These are phyloP conservation scores for Candida maris DNA, from an alignment of 805 yeast genomes.

Conservation along the genomic window DNA sequence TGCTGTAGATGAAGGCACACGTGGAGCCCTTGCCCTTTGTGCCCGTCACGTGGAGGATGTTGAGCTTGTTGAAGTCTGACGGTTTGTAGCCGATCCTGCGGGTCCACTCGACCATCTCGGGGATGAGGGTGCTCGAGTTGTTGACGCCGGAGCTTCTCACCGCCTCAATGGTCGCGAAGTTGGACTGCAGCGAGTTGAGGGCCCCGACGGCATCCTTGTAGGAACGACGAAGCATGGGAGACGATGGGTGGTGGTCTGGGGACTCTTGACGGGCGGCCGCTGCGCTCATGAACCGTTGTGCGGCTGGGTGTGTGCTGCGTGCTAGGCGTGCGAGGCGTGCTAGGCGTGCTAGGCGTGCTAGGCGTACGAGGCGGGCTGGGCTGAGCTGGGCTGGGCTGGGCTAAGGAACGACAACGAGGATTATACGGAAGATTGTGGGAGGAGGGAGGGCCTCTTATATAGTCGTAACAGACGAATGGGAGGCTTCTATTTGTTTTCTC, in stretches of 20 bases:
- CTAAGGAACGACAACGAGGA: too few species aligned
- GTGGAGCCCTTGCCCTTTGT: slow-evolving; percentile 99
- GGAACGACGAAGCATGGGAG: slow-evolving; percentile 28
- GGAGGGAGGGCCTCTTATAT: too few species aligned
- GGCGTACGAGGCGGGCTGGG: too few species aligned
- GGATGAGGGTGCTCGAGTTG: slow-evolving; percentile 65
- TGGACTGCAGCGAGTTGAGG: slow-evolving; percentile 84
- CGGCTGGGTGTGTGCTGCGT: too few species aligned
- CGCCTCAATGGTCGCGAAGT: slow-evolving; percentile 86
- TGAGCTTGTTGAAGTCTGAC: slow-evolving; percentile 65
- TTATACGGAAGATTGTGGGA: too few species aligned
- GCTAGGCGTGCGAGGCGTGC: too few species aligned
- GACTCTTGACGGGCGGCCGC: too few species aligned
- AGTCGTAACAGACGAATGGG: too few species aligned
- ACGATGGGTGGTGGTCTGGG: background rate
- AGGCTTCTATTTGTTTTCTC: too few species aligned
- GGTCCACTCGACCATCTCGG: slow-evolving; percentile 83
- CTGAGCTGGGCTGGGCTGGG: too few species aligned
- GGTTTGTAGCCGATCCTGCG: slow-evolving; percentile 66
- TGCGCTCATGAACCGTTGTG: too few species aligned
- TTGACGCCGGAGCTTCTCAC: slow-evolving; percentile 61
- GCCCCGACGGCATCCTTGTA: slow-evolving; percentile 74
- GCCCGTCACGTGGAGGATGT: slow-evolving; percentile 90
- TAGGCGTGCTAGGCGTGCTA: too few species aligned
- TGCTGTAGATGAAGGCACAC: slow-evolving; percentile 87